These are phyloP conservation scores for Lathyrus sativus DNA, from an alignment of 306 rosid genomes.

Conservation along the genomic window DNA sequence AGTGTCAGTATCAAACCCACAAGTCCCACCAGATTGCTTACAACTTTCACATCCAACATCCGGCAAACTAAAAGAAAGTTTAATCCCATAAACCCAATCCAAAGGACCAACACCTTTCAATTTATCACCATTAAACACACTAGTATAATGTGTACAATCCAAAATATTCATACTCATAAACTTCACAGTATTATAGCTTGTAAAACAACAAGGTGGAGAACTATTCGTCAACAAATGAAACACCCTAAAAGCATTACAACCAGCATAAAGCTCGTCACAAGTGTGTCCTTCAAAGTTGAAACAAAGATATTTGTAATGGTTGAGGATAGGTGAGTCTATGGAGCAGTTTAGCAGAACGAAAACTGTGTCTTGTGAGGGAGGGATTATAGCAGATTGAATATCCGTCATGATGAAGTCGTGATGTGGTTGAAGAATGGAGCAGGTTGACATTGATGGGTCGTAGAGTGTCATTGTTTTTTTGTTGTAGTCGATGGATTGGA, in stretches of 20 bases:
- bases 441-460: constrained; percentile 91
- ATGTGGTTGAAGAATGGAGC: constrained; percentile 92
- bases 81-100: constrained; percentile 94
- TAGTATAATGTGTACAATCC: constrained; percentile 87
- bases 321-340: constrained; percentile 84
- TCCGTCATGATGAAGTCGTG: constrained; percentile 80
- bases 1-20: constrained; percentile 93
- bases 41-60: constrained; percentile 77
- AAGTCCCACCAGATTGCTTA: constrained; percentile 64
- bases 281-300: constrained; percentile 88
- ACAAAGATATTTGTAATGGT: constrained; percentile 86
- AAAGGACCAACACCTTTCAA: constrained; percentile 68
- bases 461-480: constrained; percentile 56
- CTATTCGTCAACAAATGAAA: constrained; percentile 64
- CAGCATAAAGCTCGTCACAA: constrained; percentile 78
- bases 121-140: constrained; percentile 56
- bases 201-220: constrained; percentile 88
- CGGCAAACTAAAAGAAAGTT: constrained; percentile 64
- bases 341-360: constrained; percentile 89
- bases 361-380: constrained; percentile 85
- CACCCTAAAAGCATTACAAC: constrained; percentile 80
- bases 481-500: constrained; percentile 79
- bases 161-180: constrained; percentile 85
- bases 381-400: constrained; percentile 78
- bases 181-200: constrained; percentile 67